Evolutionary conservation across 2,329 filamentous ascomycete species (phyloP).

Genomic region (Cytospora piceicola): DNA sequence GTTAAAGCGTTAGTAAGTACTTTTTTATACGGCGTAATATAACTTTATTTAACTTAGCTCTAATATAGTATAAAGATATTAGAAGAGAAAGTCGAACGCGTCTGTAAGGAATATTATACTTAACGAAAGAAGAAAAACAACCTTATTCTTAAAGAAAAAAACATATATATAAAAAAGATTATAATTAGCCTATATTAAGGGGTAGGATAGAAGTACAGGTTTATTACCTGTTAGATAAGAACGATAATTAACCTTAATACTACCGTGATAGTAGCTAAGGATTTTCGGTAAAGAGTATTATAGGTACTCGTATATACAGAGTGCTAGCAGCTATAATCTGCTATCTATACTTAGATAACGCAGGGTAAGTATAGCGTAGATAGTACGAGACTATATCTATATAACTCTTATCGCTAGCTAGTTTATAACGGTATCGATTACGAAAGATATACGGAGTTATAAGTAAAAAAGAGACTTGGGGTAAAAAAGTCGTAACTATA

Average conservation of each 20-base stretch:
- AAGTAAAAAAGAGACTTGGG: background rate
- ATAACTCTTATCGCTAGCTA: background rate
- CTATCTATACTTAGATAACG: background rate
- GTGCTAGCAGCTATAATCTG: background rate
- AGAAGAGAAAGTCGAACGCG: background rate
- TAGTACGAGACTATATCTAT: background rate
- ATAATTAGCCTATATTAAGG: background rate
- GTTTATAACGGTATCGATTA: background rate
- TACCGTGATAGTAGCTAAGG: background rate
- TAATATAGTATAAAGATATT: background rate
- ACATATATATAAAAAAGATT: background rate
- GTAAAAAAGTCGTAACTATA: background rate
- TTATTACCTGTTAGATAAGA: background rate
- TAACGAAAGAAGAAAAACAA: background rate
- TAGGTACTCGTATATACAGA: background rate
- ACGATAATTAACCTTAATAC: background rate
- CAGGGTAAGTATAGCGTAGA: background rate
- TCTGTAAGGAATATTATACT: background rate
- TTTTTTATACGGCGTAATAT: too few relatives aligned
- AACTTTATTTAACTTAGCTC: background rate
- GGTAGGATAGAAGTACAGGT: background rate
- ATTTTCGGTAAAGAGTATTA: background rate
- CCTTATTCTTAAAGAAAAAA: background rate
- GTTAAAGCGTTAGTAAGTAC: background rate
- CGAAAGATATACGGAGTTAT: background rate